Conservation (phyloP, 225 moss, liverwort and hornwort species). For the Neckera pumila region DNA sequence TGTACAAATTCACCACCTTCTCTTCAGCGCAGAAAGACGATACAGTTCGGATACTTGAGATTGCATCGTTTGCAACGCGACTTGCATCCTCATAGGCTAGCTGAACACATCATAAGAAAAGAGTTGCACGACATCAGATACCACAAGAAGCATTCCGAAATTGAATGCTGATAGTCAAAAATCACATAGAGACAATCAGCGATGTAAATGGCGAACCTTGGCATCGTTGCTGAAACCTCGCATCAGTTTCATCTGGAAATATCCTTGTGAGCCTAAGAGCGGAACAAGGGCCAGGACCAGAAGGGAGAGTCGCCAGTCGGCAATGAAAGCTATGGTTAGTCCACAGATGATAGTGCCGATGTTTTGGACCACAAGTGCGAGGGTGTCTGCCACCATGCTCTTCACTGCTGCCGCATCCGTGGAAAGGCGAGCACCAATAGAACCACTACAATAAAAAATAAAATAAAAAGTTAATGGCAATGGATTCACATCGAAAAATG, state of each 20-base stretch:
- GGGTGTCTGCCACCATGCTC: slow-evolving; percentile 72
- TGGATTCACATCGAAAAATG: background rate
- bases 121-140: background rate
- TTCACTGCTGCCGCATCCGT: slow-evolving; percentile 80
- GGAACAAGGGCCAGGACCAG: slow-evolving; percentile 71
- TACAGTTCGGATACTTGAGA: slow-evolving; percentile 55
- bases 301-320: slow-evolving; percentile 77
- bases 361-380: slow-evolving; percentile 57
- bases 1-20: slow-evolving; percentile 30
- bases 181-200: background rate
- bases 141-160: background rate
- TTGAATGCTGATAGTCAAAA: background rate
- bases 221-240: slow-evolving; percentile 64
- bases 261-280: slow-evolving; percentile 61
- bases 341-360: slow-evolving; percentile 49
- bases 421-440: slow-evolving; percentile 76
- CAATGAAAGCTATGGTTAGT: slow-evolving; percentile 59
- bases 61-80: slow-evolving; percentile 18
- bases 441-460: slow-evolving; percentile 45
- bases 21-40: slow-evolving; percentile 55
- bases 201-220: slow-evolving; percentile 41
- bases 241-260: slow-evolving; percentile 62
- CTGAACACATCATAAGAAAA: background rate
- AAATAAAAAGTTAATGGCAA: background rate
- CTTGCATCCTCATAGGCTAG: background rate